A percentile compares a stretch with the other conserved stretches of the same genome.
These are phyloP conservation scores for Rubus parviflorus DNA, from an alignment of 306 rosid genomes.

Conservation along the genomic window DNA sequence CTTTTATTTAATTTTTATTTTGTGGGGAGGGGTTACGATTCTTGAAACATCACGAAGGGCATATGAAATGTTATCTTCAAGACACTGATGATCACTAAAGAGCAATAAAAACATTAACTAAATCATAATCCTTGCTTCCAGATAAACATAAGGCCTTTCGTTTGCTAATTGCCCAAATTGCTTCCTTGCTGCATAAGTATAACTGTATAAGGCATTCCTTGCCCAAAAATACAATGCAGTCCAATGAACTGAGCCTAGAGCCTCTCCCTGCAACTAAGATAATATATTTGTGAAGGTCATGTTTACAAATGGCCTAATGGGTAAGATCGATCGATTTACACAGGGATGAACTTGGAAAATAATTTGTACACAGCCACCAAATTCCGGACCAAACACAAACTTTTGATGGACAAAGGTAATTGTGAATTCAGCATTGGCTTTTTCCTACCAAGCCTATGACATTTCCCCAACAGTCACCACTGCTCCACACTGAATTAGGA, in stretches of 20 bases:
- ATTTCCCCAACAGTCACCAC: conserved; percentile 73
- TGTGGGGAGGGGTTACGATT: too few species aligned
- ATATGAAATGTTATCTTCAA: too few species aligned
- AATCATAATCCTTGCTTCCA: too few species aligned
- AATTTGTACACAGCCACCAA: not conserved
- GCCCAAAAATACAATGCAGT: not conserved
- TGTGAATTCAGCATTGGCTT: conserved; percentile 34
- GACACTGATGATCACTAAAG: too few species aligned
- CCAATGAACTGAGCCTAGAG: not conserved
- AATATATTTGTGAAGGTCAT: not conserved
- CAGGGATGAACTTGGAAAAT: not conserved
- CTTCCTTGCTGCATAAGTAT: not conserved
- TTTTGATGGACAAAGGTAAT: conserved; percentile 1
- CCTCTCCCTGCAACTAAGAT: not conserved
- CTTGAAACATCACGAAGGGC: too few species aligned
- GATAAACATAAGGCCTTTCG: not conserved
- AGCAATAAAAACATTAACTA: too few species aligned
- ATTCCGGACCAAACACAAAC: not conserved
- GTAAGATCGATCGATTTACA: not conserved
- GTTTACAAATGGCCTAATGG: not conserved
- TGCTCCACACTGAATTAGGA: conserved; percentile 64
- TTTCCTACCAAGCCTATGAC: conserved; percentile 46
- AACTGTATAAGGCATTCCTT: not conserved
- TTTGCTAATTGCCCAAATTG: not conserved
- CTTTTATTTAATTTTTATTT: too few species aligned